phyloP scores from a whole-genome alignment of 1,284 basidiomycete genomes.

The Amylostereum chailletii region DNA sequence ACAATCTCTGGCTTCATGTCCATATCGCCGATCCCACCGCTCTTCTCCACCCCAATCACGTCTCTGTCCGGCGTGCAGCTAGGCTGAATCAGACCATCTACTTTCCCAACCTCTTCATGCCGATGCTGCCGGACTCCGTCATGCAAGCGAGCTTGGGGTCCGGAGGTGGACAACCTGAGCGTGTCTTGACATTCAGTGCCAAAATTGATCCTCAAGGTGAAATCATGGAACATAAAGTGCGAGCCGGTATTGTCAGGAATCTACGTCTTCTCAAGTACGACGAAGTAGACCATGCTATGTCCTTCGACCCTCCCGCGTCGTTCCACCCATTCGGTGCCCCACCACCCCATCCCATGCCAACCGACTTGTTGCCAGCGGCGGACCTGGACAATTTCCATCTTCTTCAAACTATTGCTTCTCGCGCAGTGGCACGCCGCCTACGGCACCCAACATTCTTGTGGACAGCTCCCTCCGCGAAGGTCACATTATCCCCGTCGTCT shows the following conservation, averaged over 20 bases:
- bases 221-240: conserved; percentile 64
- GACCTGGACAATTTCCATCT: conserved; percentile 13
- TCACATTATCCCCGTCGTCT: conserved; percentile 13
- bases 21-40: conserved; percentile 94
- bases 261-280: conserved; percentile 65
- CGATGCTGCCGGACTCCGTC: conserved; percentile 59
- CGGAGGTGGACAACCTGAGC: conserved; percentile 31
- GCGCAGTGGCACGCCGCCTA: conserved; percentile 4
- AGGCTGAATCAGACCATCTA: conserved; percentile 48
- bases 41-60: conserved; percentile 63
- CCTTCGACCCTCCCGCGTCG: conserved; percentile 11
- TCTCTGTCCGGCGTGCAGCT: conserved; percentile 48
- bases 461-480: neutral
- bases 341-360: conserved; percentile 1
- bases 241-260: conserved; percentile 67
- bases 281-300: conserved; percentile 53
- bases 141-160: conserved; percentile 37
- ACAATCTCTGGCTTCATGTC: conserved; percentile 75
- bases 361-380: neutral
- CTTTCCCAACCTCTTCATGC: conserved; percentile 53
- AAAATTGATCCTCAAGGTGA: conserved; percentile 59
- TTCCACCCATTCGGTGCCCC: conserved; percentile 39
- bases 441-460: conserved; percentile 2
- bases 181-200: conserved; percentile 77
- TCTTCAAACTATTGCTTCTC: conserved; percentile 7